A percentile compares a stretch with the other conserved stretches of the same genome.
Conservation (phyloP, 441 rosid genomes). For the Arabidopsis lyrata region DNA sequence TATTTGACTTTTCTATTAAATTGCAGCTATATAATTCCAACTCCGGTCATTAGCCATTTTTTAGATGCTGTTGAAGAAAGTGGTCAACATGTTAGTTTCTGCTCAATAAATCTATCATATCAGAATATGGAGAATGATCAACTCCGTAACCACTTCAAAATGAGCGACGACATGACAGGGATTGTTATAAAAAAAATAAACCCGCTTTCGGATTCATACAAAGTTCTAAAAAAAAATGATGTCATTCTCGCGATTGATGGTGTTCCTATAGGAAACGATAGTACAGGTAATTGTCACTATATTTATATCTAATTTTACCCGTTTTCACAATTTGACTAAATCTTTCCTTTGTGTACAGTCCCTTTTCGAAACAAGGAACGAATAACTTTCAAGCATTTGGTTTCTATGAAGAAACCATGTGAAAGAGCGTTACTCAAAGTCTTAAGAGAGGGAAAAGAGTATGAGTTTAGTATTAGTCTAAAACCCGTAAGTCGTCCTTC, state of each 20-base stretch:
- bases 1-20: not conserved
- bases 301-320: not conserved
- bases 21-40: not conserved
- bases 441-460: conserved; percentile 61
- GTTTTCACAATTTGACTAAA: conserved; percentile 9
- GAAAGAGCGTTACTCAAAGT: conserved; percentile 59
- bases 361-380: conserved; percentile 75
- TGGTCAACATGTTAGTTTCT: not conserved
- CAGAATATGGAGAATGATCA: conserved; percentile 69
- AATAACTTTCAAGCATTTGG: conserved; percentile 72
- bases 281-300: conserved; percentile 58
- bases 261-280: conserved; percentile 75
- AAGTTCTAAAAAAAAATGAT: conserved; percentile 60
- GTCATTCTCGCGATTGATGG: conserved; percentile 71
- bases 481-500: conserved; percentile 60
- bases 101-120: conserved; percentile 44
- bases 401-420: conserved; percentile 78
- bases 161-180: conserved; percentile 67
- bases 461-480: conserved; percentile 56
- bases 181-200: conserved; percentile 72
- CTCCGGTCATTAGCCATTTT: not conserved
- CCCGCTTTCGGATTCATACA: conserved; percentile 61
- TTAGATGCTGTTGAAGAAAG: not conserved
- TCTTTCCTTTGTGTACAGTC: conserved; percentile 52
- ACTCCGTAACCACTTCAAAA: conserved; percentile 57